These are phyloP conservation scores for Nicotiana sylvestris DNA, from an alignment of 257 asterid genomes.

Conservation along the genomic window DNA sequence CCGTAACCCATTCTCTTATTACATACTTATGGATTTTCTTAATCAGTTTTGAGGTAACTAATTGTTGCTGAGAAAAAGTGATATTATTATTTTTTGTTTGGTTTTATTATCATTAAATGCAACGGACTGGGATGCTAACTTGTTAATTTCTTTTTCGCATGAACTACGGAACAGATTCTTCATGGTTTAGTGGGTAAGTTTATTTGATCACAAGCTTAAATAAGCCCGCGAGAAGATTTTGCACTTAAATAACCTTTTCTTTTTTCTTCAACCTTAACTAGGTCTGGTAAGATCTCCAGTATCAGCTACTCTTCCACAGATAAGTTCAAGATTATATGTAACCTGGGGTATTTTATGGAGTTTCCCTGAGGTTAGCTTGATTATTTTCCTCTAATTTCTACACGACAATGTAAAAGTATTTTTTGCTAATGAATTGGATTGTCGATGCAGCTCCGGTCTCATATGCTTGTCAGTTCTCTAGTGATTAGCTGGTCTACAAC, in stretches of 20 bases:
- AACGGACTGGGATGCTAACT: background rate
- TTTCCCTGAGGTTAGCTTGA: conserved; percentile 61
- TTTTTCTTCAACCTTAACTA: background rate
- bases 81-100: background rate
- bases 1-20: background rate
- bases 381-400: background rate
- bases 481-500: conserved; percentile 92
- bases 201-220: background rate
- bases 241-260: background rate
- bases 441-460: conserved; percentile 41
- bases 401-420: background rate
- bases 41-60: background rate
- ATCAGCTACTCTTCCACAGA: conserved; percentile 85
- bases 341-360: conserved; percentile 87
- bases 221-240: background rate
- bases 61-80: background rate
- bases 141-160: background rate
- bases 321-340: conserved; percentile 72
- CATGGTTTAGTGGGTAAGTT: conserved; percentile 44
- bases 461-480: conserved; percentile 55
- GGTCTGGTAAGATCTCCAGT: conserved; percentile 93
- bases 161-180: conserved; percentile 31
- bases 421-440: background rate
- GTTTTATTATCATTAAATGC: background rate
- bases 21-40: background rate